Base-by-base conservation (phyloP, 1,139 yeast species). In the Hansenula sp. region DNA sequence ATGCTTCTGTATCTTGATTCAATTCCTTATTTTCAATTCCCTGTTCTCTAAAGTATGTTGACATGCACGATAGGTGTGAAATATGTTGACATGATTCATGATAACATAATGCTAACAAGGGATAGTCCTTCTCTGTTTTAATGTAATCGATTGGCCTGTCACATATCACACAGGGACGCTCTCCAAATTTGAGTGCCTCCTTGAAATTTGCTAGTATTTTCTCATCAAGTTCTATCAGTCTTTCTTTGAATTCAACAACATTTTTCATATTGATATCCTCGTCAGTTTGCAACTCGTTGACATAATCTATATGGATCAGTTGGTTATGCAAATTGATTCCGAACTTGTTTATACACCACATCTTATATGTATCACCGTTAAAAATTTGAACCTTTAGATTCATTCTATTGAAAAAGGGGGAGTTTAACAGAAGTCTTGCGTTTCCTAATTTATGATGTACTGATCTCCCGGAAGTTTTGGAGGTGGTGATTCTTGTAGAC, bases 401-500 rank as follows among this genome's bases (percentile, higher is more conserved):
- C 68, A 77, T 63, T 15, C 64, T 55, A 1, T 53, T 51, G 54
- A 81, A 81, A 36, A 71, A 74, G 2, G 53, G 51, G 5, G 74
- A 59, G 1, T 55, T 52, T 4, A 81, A 41, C 17, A 86, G 61
- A 31, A 77, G 59, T 38, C 79, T 63, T 9, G 78, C 58, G 50
- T 77, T 71, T 0, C 77, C 89, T 16, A 84, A 44, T 43, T 74
- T 73, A 42, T 74, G 71, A 46, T 72, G 77, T 2, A 83, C 44
- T 1, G 73, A 60, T 36, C 68, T 53, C 13, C 77, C 72, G 28
- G 63, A 55, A 35, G 60, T 58, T 47, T 62, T 64, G 29, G 58
- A 50, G 41, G 51, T 53, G 38, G 66, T 61, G 10, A 73, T 51
- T 41, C 67, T 50, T 15, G 50, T 47, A 1, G 33, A 63, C 0